Base-by-base conservation (phyloP, 2,329 filamentous ascomycete species). In the Cladophialophora chaetospira region DNA sequence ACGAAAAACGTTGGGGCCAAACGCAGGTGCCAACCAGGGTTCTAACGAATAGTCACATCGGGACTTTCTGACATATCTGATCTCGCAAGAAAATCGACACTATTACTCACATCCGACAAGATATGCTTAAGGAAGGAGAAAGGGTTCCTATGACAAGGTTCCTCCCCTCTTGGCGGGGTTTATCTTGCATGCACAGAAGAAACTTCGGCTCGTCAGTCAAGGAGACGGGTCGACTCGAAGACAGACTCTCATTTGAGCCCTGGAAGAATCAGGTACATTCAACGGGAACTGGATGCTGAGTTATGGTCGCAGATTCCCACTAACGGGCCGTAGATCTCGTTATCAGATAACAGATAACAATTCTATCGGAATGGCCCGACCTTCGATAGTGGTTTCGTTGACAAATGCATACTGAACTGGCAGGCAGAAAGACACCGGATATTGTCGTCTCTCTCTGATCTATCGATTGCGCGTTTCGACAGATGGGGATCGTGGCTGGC, bases 311-410 rank as follows among this genome's bases (percentile, higher is more conserved):
- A 25, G 26, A n/a, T n/a, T 51, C 48, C 31, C 36, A 8, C 25
- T 26, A 43, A 51, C 48, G 48, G 48, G 25, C 48, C 36, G 36
- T 23, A 15, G 48, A n/a, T 44, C 26, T 42, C 38, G 35, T 51
- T 51, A 51, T 51, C 48, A 15, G 46, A 49, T 38, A 51, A 43
- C 23, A 44, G 48, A 51, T 51, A 42, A 36, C 5, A 15, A 23
- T 35, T 51, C 35, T 51, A 40, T 51, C 48, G 9, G 35, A n/a
- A n/a, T 25, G 48, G 48, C 17, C 21, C 9, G 17, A 33, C 11
- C 35, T 25, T 51, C 46, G 48, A 51, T 51, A 51, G 31, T 21
- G 23, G 48, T 51, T 51, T 51, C 48, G 17, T 51, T 51, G 48
- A 51, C 48, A 51, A 51, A 51, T 51, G 35, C 11, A 43, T 42